Evolutionary conservation across 306 rosid genomes (phyloP).

Genomic region (Biancaea sappan): DNA sequence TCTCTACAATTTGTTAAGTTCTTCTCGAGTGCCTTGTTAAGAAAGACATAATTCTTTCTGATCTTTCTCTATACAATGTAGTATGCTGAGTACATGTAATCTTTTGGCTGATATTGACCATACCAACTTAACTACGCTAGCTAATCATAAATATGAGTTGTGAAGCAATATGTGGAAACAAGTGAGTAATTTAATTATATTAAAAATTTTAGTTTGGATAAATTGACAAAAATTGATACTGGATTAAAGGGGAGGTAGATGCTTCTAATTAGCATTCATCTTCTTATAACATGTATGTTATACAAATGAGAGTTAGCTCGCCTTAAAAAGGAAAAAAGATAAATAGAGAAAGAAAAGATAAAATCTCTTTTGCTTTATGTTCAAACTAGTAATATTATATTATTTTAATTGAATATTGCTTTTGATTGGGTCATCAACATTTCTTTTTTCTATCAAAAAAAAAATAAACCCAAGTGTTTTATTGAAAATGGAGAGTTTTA

Average conservation of each 20-base stretch:
- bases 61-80: not conserved
- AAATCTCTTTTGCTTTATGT: conserved; percentile 16
- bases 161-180: not conserved
- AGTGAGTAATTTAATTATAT: conserved; percentile 20
- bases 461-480: not conserved
- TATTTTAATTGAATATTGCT: not conserved
- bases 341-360: not conserved
- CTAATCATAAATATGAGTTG: not conserved
- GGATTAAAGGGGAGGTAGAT: conserved; percentile 1
- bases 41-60: no score
- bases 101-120: not conserved
- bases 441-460: conserved; percentile 18
- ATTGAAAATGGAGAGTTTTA: conserved; percentile 5
- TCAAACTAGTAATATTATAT: not conserved
- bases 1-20: not conserved
- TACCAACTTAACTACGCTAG: not conserved
- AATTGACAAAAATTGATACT: not conserved
- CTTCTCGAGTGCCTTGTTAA: not conserved
- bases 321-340: no score
- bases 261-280: conserved; percentile 7
- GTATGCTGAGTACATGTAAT: not conserved
- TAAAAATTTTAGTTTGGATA: not conserved
- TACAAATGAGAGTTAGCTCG: not conserved
- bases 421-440: not conserved
- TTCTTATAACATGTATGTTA: not conserved